Conservation (phyloP, 108 stramenopile genomes). For the Cyclotella baltica region DNA sequence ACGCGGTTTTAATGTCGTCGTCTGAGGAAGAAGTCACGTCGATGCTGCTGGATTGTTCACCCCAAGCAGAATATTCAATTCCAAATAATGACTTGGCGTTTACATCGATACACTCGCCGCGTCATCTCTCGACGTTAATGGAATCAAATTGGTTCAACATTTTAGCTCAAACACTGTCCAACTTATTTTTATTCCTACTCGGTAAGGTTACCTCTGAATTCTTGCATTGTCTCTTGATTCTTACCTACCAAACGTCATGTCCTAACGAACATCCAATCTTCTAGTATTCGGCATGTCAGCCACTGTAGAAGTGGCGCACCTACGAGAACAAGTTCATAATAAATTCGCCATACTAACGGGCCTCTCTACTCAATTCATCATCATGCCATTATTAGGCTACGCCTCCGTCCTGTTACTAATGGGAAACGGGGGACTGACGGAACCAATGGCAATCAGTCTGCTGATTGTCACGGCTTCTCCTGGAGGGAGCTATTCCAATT, state of each 20-base stretch:
- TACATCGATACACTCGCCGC: background rate
- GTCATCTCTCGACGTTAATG: slow-evolving; percentile 2
- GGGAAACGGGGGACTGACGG: slow-evolving; percentile 38
- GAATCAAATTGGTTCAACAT: slow-evolving; percentile 16
- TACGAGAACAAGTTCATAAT: slow-evolving; percentile 64
- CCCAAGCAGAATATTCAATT: slow-evolving; percentile 2
- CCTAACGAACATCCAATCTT: too few species aligned
- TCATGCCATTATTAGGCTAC: slow-evolving; percentile 89
- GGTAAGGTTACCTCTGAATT: too few species aligned
- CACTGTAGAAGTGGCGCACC: slow-evolving; percentile 64
- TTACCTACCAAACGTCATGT: slow-evolving; percentile 4
- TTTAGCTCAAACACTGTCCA: slow-evolving; percentile 8
- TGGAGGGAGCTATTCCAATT: slow-evolving; percentile 91
- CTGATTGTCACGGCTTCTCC: slow-evolving; percentile 86
- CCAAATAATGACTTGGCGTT: background rate
- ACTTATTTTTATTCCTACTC: slow-evolving; percentile 13
- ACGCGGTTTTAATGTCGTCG: background rate
- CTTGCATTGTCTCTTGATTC: background rate
- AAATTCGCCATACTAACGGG: slow-evolving; percentile 61
- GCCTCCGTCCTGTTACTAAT: slow-evolving; percentile 59
- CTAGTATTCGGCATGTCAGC: slow-evolving; percentile 84
- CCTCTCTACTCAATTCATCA: slow-evolving; percentile 64
- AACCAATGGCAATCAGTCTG: slow-evolving; percentile 73
- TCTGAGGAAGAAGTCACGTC: background rate
- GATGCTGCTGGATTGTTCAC: background rate